Percentiles rank a stretch among this genome's conserved stretches.
phyloP scores from a whole-genome alignment of 345 rosid genomes.

The Rhodomyrtus tomentosa region DNA sequence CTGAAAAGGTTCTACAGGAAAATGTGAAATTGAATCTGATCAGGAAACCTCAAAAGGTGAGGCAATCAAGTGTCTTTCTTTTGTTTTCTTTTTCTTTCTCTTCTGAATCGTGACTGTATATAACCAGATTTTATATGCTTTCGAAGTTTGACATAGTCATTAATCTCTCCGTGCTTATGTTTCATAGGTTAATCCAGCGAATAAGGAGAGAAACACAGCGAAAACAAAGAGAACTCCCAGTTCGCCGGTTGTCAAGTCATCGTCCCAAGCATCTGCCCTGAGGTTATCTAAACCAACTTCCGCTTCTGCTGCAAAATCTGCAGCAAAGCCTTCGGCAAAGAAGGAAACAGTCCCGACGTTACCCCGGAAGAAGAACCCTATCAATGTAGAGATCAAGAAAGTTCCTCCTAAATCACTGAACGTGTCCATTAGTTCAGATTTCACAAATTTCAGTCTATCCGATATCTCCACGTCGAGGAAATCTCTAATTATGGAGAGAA shows the following conservation, averaged over 20 bases:
- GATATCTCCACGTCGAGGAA: slow-evolving; percentile 33
- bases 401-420: slow-evolving; percentile 66
- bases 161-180: neutral
- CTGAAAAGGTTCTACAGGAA: slow-evolving; percentile 12
- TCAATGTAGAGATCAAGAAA: slow-evolving; percentile 33
- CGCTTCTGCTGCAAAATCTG: slow-evolving; percentile 14
- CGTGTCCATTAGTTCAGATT: slow-evolving; percentile 45
- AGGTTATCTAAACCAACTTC: slow-evolving; percentile 32
- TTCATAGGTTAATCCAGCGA: slow-evolving; percentile 26
- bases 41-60: slow-evolving; percentile 48
- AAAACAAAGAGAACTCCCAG: slow-evolving; percentile 19
- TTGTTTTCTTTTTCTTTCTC: neutral
- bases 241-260: neutral
- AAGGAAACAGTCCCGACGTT: neutral
- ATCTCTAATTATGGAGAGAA: slow-evolving; percentile 75
- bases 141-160: neutral
- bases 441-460: slow-evolving; percentile 25
- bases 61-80: neutral
- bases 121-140: neutral
- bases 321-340: slow-evolving; percentile 21
- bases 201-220: slow-evolving; percentile 14
- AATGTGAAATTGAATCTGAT: slow-evolving; percentile 19
- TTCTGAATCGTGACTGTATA: neutral
- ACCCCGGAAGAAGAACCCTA: slow-evolving; percentile 10
- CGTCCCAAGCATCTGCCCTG: neutral